Base-by-base conservation (phyloP, 768 basidiomycete species). In the Xanthoconium stramineum region DNA sequence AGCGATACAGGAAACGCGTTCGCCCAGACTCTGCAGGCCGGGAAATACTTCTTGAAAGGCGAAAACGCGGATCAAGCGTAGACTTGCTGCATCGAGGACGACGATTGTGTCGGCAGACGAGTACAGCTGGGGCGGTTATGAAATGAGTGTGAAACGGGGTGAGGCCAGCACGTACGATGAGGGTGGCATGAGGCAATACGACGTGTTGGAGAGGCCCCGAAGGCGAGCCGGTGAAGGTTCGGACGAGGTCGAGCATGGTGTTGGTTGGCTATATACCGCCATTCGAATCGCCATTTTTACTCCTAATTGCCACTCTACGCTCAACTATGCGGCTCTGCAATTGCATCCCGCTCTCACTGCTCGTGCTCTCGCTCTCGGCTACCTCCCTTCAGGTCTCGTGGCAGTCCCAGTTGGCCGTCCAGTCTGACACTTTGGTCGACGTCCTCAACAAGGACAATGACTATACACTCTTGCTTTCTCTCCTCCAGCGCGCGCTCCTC, bases 1-100 rank as follows among this genome's bases (percentile, higher is more conserved):
- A 4, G 85, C 77, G 30, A 92, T 72, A 63, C 81, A 84, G 29
- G 81, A 79, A 17, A 92, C 80, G 36, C 65, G 69, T 50, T 78
- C 76, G 29, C 71, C 69, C 12, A 72, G 62, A 53, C 79, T 74
- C 10, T 71, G 71, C 13, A 76, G 64, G n/a, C 81, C 79, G 6
- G 91, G 89, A 66, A 91, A 93, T 7, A 85, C 88, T 67, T 93
- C 89, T 76, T 82, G 86, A 64, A 93, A 89, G 33, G 86, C 83
- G 24, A 94, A 81, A 45, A 88, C 82, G 56, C 86, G 85, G 55
- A 85, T 69, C 45, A 93, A 77, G 17, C 76, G 69, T 35, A 92
- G 82, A 15, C 76, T 78, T 53, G 75, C 79, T n/a, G 90, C 87
- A 76, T 91, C 76, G 63, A 89, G 81, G 43, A 92, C 74, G 53